phyloP scores from a whole-genome alignment of 2,329 filamentous ascomycete genomes.

The Botrytis medusae region DNA sequence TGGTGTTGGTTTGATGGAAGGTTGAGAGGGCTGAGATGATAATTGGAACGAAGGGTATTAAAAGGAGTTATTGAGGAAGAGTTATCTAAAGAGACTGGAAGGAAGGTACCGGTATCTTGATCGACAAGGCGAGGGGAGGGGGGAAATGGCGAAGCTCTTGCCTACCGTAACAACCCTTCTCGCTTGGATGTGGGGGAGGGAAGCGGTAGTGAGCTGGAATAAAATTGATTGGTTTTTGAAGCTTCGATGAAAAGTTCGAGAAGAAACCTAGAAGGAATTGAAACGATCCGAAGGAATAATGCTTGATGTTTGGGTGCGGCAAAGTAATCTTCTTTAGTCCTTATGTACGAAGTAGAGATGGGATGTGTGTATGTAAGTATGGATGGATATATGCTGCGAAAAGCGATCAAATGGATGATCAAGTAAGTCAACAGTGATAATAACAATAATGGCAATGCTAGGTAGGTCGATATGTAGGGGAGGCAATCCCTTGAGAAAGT shows the following conservation, averaged over 20 bases:
- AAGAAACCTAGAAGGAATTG: slow-evolving; percentile 23
- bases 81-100: neutral
- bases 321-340: neutral
- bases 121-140: slow-evolving; percentile 7
- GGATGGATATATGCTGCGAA: neutral
- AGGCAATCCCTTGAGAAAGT: neutral
- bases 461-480: neutral
- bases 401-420: neutral
- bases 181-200: slow-evolving; percentile 18
- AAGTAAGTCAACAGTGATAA: neutral
- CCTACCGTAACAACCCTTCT: slow-evolving; percentile 18
- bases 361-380: neutral
- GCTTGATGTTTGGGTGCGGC: slow-evolving; percentile 3
- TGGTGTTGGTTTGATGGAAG: neutral
- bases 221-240: slow-evolving; percentile 16
- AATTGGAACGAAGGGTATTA: neutral
- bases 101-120: slow-evolving; percentile 7
- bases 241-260: slow-evolving; percentile 20
- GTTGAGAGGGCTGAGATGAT: neutral
- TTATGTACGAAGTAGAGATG: neutral
- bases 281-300: slow-evolving; percentile 8
- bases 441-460: neutral
- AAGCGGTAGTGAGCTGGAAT: slow-evolving; percentile 15
- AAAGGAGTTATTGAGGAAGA: neutral
- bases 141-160: slow-evolving; percentile 19